Percentiles rank a stretch among this genome's conserved stretches.
Evolutionary conservation across 192 early-diverging fungal genomes (phyloP).

Genomic region (Podila epicladia): DNA sequence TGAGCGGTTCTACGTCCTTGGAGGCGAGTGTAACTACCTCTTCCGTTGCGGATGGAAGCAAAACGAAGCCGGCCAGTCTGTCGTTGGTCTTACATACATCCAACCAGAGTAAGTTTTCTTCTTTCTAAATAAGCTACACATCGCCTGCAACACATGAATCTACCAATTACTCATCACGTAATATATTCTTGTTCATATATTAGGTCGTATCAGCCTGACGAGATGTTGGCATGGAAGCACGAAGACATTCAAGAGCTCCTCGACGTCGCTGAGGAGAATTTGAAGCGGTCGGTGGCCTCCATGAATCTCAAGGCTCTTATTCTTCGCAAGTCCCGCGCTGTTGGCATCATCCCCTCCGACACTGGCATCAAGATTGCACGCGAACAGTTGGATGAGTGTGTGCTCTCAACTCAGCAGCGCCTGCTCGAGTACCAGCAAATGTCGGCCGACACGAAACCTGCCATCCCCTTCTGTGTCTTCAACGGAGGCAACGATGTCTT

Average conservation of each 20-base stretch:
- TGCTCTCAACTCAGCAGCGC: constrained; percentile 76
- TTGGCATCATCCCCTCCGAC: constrained; percentile 73
- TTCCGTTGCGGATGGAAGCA: constrained; percentile 73
- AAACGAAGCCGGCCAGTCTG: constrained; percentile 15
- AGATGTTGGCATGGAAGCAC: constrained; percentile 62
- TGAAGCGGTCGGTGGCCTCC: constrained; percentile 65
- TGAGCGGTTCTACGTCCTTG: constrained; percentile 81
- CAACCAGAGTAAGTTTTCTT: constrained; percentile 59
- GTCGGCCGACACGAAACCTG: constrained; percentile 58
- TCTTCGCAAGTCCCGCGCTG: constrained; percentile 82
- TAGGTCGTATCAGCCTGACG: constrained; percentile 57
- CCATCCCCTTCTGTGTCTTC: constrained; percentile 92
- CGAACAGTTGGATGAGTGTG: constrained; percentile 91
- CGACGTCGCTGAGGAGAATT: constrained; percentile 78
- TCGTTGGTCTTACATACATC: constrained; percentile 72
- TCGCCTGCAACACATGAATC: too few species aligned
- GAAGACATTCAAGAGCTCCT: constrained; percentile 67
- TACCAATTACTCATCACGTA: not conserved
- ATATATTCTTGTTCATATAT: not conserved
- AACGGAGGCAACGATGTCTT: constrained; percentile 93
- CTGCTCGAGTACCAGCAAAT: constrained; percentile 65
- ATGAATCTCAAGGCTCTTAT: constrained; percentile 76
- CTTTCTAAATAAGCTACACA: too few species aligned
- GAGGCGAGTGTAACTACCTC: constrained; percentile 93
- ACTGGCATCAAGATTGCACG: constrained; percentile 64